A percentile compares a stretch with the other conserved stretches of the same genome.
Evolutionary conservation across 1,284 basidiomycete species (phyloP).

Genomic region (Trichosporon coremiiforme): DNA sequence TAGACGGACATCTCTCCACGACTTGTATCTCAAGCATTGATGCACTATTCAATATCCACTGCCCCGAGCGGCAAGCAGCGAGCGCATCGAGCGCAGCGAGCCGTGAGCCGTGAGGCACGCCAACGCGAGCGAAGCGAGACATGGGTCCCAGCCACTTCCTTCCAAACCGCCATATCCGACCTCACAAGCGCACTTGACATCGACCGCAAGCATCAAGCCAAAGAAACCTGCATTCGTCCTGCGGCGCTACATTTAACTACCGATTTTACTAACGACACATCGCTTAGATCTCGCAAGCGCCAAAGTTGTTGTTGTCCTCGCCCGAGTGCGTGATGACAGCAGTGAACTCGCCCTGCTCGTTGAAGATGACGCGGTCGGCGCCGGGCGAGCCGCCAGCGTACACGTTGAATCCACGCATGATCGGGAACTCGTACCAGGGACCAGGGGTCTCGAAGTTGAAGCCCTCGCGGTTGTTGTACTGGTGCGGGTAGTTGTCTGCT

Average conservation of each 20-base stretch:
- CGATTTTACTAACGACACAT: neutral
- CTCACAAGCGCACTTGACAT: too few species aligned
- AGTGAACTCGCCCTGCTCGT: slow-evolving; percentile 5
- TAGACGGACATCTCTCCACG: slow-evolving; percentile 28
- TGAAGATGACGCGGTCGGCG: slow-evolving; percentile 25
- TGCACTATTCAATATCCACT: slow-evolving; percentile 37
- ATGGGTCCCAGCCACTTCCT: too few species aligned
- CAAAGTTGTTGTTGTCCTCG: slow-evolving; percentile 18
- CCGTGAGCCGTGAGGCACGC: too few species aligned
- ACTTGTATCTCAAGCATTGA: slow-evolving; percentile 42
- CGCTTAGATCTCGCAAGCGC: neutral
- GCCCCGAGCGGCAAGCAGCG: neutral
- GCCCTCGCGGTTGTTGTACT: slow-evolving; percentile 9
- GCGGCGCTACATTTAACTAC: slow-evolving; percentile 1
- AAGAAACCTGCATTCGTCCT: neutral
- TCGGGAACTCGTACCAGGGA: slow-evolving; percentile 25
- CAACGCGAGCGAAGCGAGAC: too few species aligned
- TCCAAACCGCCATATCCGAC: too few species aligned
- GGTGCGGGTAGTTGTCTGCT: slow-evolving; percentile 8
- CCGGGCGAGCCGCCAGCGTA: slow-evolving; percentile 23
- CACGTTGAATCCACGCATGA: slow-evolving; percentile 10
- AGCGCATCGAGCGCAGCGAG: slow-evolving; percentile 8
- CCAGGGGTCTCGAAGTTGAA: slow-evolving; percentile 14
- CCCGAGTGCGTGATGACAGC: slow-evolving; percentile 21
- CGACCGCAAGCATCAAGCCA: neutral